Base-by-base conservation (phyloP, 2,329 filamentous ascomycete genomes). In the Ophiostoma ips region DNA sequence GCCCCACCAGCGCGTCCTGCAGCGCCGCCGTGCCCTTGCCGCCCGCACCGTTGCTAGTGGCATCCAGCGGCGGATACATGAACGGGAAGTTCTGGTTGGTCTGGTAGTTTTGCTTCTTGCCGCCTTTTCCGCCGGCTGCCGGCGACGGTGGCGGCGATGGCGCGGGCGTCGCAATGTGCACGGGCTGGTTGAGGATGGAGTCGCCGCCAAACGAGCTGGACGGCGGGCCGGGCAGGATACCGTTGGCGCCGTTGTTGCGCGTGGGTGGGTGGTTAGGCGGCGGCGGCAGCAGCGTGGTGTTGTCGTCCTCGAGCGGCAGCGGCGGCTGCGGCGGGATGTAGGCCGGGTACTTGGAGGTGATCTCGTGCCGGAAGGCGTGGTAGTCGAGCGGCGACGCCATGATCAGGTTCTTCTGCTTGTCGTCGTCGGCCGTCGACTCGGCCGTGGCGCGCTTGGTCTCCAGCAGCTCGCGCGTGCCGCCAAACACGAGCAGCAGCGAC, bases 1-100 rank as follows among this genome's bases (percentile, higher is more conserved):
- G 79, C 13, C 87, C 87, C 3, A 94, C 87, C 19, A 94, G 70
- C 16, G 77, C 66, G 57, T 90, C 84, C 62, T 95, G 87, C 41
- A 89, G 66, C 38, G 85, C 84, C 6, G 88, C 85, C 18, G 76
- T 77, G 12, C 89, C 89, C 62, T 94, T 95, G 1, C 90, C 90
- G 47, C 92, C 90, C 35, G 90, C 81, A 58, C 83, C 85, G 61
- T 94, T 95, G 66, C 88, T 95, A 21, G 80, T 83, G 54, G 82
- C 83, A 64, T 95, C 90, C 16, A 95, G 70, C 1, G 92, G 92
- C 2, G 92, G 92, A 58, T 98, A 98, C 68, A 98, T 81, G 61
- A 98, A 96, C 0, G 92, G 92, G 56, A 98, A 96, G 62, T 95
- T 92, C 59, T 98, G 92, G 61, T 98, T 98, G 0, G 92, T 98